A percentile compares a stretch with the other conserved stretches of the same genome.
Evolutionary conservation across 2,329 filamentous ascomycete genomes (phyloP).

Genomic region (Parascedosporium putredinis): DNA sequence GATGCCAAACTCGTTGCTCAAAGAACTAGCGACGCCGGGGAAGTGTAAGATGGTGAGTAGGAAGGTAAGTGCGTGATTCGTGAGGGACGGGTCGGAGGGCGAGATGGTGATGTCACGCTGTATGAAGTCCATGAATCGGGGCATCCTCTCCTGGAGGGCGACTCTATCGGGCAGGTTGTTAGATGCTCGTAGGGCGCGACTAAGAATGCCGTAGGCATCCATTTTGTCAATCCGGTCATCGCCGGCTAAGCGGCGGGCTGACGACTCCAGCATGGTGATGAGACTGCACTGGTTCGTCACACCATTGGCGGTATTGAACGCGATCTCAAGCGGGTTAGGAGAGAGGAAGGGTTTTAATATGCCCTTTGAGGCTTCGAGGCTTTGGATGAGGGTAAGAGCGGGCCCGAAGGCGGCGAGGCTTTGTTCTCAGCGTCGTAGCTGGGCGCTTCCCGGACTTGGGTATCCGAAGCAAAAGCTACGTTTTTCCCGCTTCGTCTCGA

Average conservation of each 20-base stretch:
- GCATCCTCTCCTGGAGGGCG: conserved; percentile 65
- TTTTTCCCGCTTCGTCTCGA: conserved; percentile 38
- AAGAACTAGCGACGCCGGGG: conserved; percentile 54
- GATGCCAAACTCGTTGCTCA: conserved; percentile 68
- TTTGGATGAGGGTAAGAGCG: conserved; percentile 28
- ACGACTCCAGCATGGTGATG: conserved; percentile 73
- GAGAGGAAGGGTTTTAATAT: conserved; percentile 68
- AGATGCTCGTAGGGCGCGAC: conserved; percentile 66
- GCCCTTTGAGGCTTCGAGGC: conserved; percentile 42
- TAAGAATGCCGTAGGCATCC: conserved; percentile 78
- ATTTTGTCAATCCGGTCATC: conserved; percentile 61
- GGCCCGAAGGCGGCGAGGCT: conserved; percentile 26
- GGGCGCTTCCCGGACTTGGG: conserved; percentile 46
- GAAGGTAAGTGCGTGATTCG: conserved; percentile 68
- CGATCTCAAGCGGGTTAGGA: conserved; percentile 32
- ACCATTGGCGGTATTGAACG: conserved; percentile 28
- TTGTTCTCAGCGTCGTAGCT: conserved; percentile 30
- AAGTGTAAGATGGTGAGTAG: conserved; percentile 69
- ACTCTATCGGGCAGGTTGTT: conserved; percentile 70
- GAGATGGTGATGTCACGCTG: conserved; percentile 62
- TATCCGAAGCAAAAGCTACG: conserved; percentile 46
- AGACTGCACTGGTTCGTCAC: conserved; percentile 44
- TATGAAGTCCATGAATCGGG: conserved; percentile 69
- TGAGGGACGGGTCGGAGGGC: conserved; percentile 55
- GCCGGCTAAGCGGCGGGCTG: conserved; percentile 69